Evolutionary conservation across 257 asterid species (phyloP).

Genomic region (Marsdenia floribunda): DNA sequence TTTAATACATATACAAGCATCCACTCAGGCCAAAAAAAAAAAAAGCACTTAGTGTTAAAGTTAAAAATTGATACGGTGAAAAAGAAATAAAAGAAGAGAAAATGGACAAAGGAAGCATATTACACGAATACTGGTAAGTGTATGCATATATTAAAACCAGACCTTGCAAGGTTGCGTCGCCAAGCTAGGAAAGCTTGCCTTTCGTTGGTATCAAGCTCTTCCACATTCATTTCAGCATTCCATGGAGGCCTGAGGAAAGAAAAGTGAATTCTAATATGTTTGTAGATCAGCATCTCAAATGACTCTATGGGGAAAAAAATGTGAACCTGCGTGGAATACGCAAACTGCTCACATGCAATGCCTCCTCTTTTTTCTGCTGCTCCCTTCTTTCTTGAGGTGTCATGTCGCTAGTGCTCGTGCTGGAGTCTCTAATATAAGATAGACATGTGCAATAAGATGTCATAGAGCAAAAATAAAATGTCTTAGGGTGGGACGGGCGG

Average conservation of each 20-base stretch:
- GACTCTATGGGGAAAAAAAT: neutral
- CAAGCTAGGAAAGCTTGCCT: slow-evolving; percentile 74
- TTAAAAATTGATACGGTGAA: neutral
- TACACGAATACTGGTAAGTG: neutral
- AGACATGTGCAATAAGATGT: neutral
- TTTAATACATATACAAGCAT: neutral
- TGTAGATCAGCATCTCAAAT: neutral
- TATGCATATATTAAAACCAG: slow-evolving; percentile 16
- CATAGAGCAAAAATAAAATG: neutral
- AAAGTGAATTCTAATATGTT: slow-evolving; percentile 14
- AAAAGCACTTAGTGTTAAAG: neutral
- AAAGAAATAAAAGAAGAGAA: neutral
- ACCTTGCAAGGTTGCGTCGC: slow-evolving; percentile 97
- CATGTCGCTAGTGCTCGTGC: slow-evolving; percentile 47
- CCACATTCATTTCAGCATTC: slow-evolving; percentile 80
- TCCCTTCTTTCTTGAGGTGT: slow-evolving; percentile 54
- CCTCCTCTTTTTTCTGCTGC: slow-evolving; percentile 85
- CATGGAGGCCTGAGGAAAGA: slow-evolving; percentile 74
- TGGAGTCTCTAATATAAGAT: slow-evolving; percentile 54
- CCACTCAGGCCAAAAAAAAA: neutral
- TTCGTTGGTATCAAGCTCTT: slow-evolving; percentile 88
- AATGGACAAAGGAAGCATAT: neutral
- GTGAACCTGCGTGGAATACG: slow-evolving; percentile 84
- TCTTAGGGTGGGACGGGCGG: no score
- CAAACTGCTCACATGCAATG: slow-evolving; percentile 86